Evolutionary conservation across 352 stramenopile species (phyloP).

Genomic region (Ophiocytium majus): DNA sequence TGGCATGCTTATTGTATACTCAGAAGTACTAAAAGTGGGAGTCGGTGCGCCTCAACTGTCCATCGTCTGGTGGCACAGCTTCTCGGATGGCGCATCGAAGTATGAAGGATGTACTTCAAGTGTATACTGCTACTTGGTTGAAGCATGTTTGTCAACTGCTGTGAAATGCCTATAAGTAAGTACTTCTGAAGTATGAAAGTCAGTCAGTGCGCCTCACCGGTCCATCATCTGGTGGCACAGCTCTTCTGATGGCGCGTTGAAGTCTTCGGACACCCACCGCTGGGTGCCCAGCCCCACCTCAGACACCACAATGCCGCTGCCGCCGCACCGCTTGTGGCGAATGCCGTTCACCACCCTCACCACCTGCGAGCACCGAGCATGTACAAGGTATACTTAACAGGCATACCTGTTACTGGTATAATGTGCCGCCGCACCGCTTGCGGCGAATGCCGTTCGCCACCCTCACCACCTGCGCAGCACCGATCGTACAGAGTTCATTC

Average conservation of each 20-base stretch:
- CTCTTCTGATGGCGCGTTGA: conserved; percentile 66
- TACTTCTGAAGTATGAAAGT: too few relatives aligned
- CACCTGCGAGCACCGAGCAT: conserved; percentile 25
- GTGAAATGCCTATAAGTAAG: too few relatives aligned
- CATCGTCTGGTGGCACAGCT: too few relatives aligned
- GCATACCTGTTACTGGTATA: background rate
- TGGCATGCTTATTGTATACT: too few relatives aligned
- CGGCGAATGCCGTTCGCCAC: conserved; percentile 26
- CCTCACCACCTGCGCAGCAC: conserved; percentile 25
- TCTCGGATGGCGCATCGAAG: too few relatives aligned
- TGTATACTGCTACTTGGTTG: too few relatives aligned
- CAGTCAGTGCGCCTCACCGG: too few relatives aligned
- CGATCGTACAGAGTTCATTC: too few relatives aligned
- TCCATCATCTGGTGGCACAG: conserved; percentile 69
- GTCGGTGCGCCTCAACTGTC: too few relatives aligned
- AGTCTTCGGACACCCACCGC: conserved; percentile 67
- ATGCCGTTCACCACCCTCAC: conserved; percentile 29
- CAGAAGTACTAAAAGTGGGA: too few relatives aligned
- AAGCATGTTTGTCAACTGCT: too few relatives aligned
- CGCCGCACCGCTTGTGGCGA: conserved; percentile 31
- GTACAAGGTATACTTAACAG: background rate
- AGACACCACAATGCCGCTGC: conserved; percentile 66
- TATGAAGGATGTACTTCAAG: too few relatives aligned
- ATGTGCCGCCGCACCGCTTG: conserved; percentile 39
- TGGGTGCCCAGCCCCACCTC: conserved; percentile 69